phyloP scores from a whole-genome alignment of 352 stramenopile species.

The Phytophthora multivora region DNA sequence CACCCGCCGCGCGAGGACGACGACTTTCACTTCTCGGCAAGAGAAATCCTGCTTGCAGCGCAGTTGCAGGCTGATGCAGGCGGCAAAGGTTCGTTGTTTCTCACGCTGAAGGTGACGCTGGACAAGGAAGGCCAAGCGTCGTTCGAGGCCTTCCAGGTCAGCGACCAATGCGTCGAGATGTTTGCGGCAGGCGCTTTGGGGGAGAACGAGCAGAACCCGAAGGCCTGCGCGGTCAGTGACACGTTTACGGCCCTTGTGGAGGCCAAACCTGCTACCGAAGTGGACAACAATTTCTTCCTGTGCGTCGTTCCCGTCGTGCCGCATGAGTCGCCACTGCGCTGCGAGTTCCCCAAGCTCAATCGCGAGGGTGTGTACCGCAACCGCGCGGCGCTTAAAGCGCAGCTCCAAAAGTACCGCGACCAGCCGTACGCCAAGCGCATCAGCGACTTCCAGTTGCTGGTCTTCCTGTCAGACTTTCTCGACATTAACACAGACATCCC shows the following conservation, averaged over 20 bases:
- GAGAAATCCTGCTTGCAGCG: conserved; percentile 93
- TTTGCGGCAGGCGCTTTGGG: conserved; percentile 94
- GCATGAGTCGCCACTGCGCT: conserved; percentile 92
- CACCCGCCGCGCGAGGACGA: conserved; percentile 95
- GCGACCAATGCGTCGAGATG: conserved; percentile 98
- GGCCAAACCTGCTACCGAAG: conserved; percentile 88
- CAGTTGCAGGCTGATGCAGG: conserved; percentile 96
- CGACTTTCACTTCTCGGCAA: conserved; percentile 93
- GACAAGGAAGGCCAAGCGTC: conserved; percentile 93
- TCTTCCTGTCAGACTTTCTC: conserved; percentile 95
- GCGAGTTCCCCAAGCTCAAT: conserved; percentile 95
- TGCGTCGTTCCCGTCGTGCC: conserved; percentile 96
- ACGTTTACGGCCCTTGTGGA: conserved; percentile 98
- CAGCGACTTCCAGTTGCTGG: conserved; percentile 95
- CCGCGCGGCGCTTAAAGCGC: conserved; percentile 92
- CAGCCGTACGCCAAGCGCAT: conserved; percentile 90
- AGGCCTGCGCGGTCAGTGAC: conserved; percentile 92
- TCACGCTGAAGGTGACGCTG: conserved; percentile 96
- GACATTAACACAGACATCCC: conserved; percentile 92
- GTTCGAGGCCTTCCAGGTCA: conserved; percentile 98
- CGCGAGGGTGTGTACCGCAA: conserved; percentile 83
- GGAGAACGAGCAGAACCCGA: conserved; percentile 89
- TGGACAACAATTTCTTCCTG: conserved; percentile 92
- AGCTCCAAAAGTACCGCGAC: conserved; percentile 80
- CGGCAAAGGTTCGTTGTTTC: conserved; percentile 94